Evolutionary conservation across 164 flowering plant genomes (phyloP), one percentile per base, ranked within the genome.

Genomic region (Sextonia rubra): DNA sequence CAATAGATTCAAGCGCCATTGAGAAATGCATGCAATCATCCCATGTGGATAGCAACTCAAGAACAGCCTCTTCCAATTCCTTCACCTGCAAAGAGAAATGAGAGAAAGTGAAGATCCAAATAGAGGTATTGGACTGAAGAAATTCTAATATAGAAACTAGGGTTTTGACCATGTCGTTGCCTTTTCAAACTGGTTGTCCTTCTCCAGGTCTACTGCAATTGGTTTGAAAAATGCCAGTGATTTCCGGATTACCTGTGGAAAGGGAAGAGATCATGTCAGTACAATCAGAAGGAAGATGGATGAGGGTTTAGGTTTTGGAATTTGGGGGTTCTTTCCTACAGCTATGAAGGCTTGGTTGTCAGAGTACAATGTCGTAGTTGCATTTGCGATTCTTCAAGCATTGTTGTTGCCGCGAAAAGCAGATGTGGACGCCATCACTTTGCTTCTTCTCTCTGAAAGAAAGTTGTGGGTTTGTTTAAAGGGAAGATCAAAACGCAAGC

Each of bases 151-250:
- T 23, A 26, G 55, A 20, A 9, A 32, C 23, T 22, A 44, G 1
- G 48, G 63, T 29, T 20, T 64, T 60, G 66, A 30, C 5, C 0
- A 27, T 47, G 24, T 22, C 15, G 70, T 61, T 58, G 76, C 81
- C 82, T 47, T 70, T n/a, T 77, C 76, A 66, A 82, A 73, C 65
- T 80, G 75, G 25, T 86, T 81, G 1, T 84, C 90, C 69, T 73
- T 87, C 88, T 94, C 97, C 75, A 91, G 70, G 77, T 86, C 90
- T 47, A 89, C 91, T 0, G 87, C 97, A 25, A 89, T 66, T 7
- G 79, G 88, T 82, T 86, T 91, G 76, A 91, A 81, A 73, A 78
- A 23, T 73, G 26, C 17, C 72, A 86, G 15, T 4, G 78, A 73
- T 77, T 74, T 89, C 26, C 94, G 81, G 60, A 89, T 81, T n/a